Evolutionary conservation across 768 basidiomycete species (phyloP).

Genomic region (Daedaleopsis nitida): DNA sequence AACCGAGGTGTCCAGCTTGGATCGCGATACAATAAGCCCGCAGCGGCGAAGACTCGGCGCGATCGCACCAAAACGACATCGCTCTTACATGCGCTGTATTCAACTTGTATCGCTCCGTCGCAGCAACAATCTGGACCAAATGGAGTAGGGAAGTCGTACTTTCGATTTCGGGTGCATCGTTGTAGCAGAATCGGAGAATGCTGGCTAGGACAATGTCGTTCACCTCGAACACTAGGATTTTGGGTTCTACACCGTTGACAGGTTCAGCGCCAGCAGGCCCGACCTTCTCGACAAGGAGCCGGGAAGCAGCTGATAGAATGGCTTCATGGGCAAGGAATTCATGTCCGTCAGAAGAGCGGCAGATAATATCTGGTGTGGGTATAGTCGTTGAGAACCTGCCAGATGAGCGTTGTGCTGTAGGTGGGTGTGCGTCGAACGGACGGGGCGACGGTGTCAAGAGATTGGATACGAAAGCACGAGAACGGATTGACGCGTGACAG

Average conservation of each 20-base stretch:
- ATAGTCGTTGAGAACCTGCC: background rate
- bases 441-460: background rate
- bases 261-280: background rate
- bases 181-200: background rate
- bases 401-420: background rate
- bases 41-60: background rate
- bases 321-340: slow-evolving; percentile 53
- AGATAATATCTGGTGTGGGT: slow-evolving; percentile 42
- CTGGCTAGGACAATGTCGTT: background rate
- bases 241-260: background rate
- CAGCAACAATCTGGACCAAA: background rate
- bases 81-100: background rate
- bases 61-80: background rate
- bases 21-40: background rate
- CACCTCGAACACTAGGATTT: background rate
- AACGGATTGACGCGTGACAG: background rate
- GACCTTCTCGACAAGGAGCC: slow-evolving; percentile 44
- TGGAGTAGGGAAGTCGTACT: background rate
- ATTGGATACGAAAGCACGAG: background rate
- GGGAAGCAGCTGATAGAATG: slow-evolving; percentile 54
- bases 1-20: background rate
- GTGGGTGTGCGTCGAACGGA: background rate
- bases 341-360: slow-evolving; percentile 52
- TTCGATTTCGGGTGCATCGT: background rate
- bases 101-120: background rate